These are phyloP conservation scores for Coemansia erecta DNA, from an alignment of 192 early-diverging fungal species.

Conservation along the genomic window DNA sequence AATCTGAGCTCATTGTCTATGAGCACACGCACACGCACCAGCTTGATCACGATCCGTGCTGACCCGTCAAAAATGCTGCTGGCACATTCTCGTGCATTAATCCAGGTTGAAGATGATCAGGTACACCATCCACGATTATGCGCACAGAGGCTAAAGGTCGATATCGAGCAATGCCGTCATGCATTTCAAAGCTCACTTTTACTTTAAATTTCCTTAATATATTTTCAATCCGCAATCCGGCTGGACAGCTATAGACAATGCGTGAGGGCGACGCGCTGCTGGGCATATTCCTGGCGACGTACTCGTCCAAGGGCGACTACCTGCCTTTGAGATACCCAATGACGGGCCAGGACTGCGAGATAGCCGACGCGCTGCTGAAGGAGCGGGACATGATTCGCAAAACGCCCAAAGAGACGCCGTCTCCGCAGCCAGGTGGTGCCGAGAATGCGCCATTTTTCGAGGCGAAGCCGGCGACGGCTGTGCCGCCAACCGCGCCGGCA, in stretches of 20 bases:
- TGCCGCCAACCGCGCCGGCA: background rate
- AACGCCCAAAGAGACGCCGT: constrained; percentile 6
- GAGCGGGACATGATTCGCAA: constrained; percentile 11
- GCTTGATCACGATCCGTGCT: too few relatives aligned
- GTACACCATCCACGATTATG: too few relatives aligned
- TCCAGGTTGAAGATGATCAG: too few relatives aligned
- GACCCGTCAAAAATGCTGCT: too few relatives aligned
- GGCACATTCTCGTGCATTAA: too few relatives aligned
- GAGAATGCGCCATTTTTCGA: background rate
- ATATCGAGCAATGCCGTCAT: too few relatives aligned
- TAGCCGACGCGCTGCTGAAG: constrained; percentile 24
- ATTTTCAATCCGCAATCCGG: background rate
- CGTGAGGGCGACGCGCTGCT: constrained; percentile 37
- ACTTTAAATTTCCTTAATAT: background rate
- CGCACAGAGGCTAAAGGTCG: background rate
- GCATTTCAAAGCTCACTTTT: background rate
- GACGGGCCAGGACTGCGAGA: constrained; percentile 34
- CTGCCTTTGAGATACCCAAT: constrained; percentile 43
- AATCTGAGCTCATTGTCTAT: too few relatives aligned
- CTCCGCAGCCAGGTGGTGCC: background rate
- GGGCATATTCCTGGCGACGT: constrained; percentile 50
- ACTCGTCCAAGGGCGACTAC: constrained; percentile 52
- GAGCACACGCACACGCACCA: too few relatives aligned
- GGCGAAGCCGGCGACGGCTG: background rate
- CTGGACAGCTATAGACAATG: constrained; percentile 5